These are phyloP conservation scores for Bipolaris oryzae DNA, from an alignment of 2,329 filamentous ascomycete species.

Conservation along the genomic window DNA sequence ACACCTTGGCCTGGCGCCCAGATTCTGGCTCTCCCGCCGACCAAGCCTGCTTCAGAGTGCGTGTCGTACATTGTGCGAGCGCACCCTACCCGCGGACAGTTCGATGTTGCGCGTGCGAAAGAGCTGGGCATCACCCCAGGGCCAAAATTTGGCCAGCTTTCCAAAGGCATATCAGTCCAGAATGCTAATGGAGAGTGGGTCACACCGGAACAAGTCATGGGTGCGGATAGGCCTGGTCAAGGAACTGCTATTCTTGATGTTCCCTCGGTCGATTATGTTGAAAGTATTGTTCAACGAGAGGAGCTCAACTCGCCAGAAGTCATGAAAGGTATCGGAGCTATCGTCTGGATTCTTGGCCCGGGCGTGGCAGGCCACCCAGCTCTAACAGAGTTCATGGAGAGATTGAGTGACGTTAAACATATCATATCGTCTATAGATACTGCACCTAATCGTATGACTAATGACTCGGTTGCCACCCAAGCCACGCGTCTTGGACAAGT, in stretches of 20 bases:
- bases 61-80: constrained; percentile 87
- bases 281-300: constrained; percentile 68
- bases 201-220: constrained; percentile 87
- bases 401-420: constrained; percentile 69
- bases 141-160: constrained; percentile 64
- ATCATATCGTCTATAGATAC: constrained; percentile 76
- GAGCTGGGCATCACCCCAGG: constrained; percentile 68
- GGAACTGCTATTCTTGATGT: constrained; percentile 84
- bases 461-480: constrained; percentile 70
- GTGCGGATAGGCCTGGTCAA: constrained; percentile 66
- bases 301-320: constrained; percentile 73
- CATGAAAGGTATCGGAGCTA: constrained; percentile 68
- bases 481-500: constrained; percentile 73
- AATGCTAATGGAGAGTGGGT: constrained; percentile 70
- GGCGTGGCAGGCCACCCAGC: constrained; percentile 67
- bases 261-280: constrained; percentile 72
- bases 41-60: constrained; percentile 68
- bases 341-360: constrained; percentile 82
- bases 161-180: constrained; percentile 66
- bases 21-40: constrained; percentile 69
- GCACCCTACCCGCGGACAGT: constrained; percentile 78
- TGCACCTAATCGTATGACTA: constrained; percentile 75
- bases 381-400: constrained; percentile 72
- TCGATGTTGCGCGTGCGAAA: constrained; percentile 69
- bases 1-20: constrained; percentile 78